Evolutionary conservation across 345 rosid species (phyloP).

Genomic region (Noccaea caerulescens): DNA sequence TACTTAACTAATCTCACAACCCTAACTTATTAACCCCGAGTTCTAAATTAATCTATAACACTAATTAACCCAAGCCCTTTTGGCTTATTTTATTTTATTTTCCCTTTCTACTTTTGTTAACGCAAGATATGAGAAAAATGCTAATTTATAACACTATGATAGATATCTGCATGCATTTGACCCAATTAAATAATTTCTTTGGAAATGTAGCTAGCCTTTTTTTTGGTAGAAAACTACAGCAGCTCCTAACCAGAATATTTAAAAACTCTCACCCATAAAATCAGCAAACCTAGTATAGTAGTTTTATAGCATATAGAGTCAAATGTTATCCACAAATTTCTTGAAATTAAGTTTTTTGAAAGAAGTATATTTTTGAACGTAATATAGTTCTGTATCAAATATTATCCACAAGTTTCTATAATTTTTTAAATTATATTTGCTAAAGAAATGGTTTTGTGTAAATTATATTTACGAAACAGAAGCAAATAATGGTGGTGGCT

Average conservation of each 20-base stretch:
- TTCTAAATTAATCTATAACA: background rate
- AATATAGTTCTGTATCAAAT: background rate
- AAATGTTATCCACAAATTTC: conserved; percentile 15
- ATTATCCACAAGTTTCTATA: background rate
- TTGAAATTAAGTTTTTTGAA: background rate
- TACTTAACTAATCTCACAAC: background rate
- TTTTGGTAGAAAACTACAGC: background rate
- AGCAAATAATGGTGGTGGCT: conserved; percentile 24
- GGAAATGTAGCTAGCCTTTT: background rate
- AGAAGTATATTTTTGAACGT: background rate
- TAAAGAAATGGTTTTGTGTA: background rate
- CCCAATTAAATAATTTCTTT: background rate
- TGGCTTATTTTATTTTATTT: background rate
- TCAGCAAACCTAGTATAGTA: background rate
- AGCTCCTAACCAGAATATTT: background rate
- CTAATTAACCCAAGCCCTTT: background rate
- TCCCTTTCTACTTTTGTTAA: background rate
- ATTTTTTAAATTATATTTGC: background rate
- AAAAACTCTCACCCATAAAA: background rate
- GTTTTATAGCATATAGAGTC: background rate
- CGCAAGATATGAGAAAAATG: background rate
- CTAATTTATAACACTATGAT: background rate
- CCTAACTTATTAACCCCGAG: conserved; percentile 16
- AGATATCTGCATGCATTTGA: conserved; percentile 7
- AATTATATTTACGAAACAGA: conserved; percentile 1